Evolutionary conservation across 345 rosid species (phyloP).

Genomic region (Ricinus communis): DNA sequence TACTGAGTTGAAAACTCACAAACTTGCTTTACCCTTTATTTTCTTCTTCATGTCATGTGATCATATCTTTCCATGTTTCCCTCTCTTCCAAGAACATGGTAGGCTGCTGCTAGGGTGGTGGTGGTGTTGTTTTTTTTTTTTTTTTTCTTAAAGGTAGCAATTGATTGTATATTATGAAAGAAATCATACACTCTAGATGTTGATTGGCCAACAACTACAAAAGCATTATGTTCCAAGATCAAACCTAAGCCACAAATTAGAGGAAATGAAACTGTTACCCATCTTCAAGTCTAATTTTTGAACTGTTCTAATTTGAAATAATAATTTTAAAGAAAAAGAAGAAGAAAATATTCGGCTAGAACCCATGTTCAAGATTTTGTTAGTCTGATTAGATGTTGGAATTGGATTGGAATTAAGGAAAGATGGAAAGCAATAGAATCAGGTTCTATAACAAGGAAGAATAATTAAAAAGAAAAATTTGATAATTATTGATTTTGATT

Average conservation of each 20-base stretch:
- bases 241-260: not conserved
- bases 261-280: not conserved
- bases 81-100: not conserved
- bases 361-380: not conserved
- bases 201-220: constrained; percentile 11
- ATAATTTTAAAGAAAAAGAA: too few relatives aligned
- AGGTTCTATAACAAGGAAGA: constrained; percentile 14
- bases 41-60: not conserved
- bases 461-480: not conserved
- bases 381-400: not conserved
- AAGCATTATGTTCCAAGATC: not conserved
- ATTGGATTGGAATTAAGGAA: too few relatives aligned
- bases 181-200: constrained; percentile 17
- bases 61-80: not conserved
- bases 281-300: too few relatives aligned
- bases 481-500: constrained; percentile 5
- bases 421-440: constrained; percentile 5
- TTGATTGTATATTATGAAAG: too few relatives aligned
- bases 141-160: not conserved
- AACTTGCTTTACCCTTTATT: not conserved
- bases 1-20: constrained; percentile 12
- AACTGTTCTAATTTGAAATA: too few relatives aligned
- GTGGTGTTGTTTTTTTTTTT: not conserved
- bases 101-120: not conserved
- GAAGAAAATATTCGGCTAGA: not conserved